Conservation (phyloP, 1,284 basidiomycete genomes). For the Moesziomyces sp. region DNA sequence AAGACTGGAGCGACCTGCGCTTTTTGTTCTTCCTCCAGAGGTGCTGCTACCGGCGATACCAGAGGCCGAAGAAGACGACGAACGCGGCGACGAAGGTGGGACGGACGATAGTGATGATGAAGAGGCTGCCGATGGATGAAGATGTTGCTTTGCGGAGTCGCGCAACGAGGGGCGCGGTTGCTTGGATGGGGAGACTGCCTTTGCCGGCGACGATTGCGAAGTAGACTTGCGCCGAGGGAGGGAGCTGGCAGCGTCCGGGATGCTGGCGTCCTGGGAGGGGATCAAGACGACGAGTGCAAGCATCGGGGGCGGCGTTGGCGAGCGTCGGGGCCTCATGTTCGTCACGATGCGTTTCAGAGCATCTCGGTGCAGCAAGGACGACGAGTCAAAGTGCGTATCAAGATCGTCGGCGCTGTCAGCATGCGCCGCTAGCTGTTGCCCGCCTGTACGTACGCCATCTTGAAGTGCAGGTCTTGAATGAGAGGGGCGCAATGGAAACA, state of each 20-base stretch:
- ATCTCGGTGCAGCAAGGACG: conserved; percentile 11
- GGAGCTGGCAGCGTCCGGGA: not conserved
- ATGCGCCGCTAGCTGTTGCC: not conserved
- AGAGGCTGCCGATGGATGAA: not conserved
- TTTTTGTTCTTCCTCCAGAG: not conserved
- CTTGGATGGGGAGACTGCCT: not conserved
- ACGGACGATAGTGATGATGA: conserved; percentile 6
- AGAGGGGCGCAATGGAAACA: too few species aligned
- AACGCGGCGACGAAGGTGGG: not conserved
- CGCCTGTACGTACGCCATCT: not conserved
- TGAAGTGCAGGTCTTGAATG: not conserved
- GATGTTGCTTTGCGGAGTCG: not conserved
- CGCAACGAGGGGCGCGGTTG: not conserved
- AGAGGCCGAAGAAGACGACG: conserved; percentile 3
- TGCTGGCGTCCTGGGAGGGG: conserved; percentile 1
- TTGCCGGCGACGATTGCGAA: not conserved
- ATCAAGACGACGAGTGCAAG: conserved; percentile 25
- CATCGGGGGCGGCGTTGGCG: conserved; percentile 11
- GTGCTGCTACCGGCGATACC: conserved; percentile 1
- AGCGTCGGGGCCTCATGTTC: conserved; percentile 11
- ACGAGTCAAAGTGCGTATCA: not conserved
- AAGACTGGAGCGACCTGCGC: conserved; percentile 2
- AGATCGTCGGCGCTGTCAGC: not conserved
- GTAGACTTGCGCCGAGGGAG: not conserved
- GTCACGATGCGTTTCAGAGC: conserved; percentile 8